These are phyloP conservation scores for Coemansia sp. DNA, from an alignment of 192 early-diverging fungal species.

Conservation along the genomic window DNA sequence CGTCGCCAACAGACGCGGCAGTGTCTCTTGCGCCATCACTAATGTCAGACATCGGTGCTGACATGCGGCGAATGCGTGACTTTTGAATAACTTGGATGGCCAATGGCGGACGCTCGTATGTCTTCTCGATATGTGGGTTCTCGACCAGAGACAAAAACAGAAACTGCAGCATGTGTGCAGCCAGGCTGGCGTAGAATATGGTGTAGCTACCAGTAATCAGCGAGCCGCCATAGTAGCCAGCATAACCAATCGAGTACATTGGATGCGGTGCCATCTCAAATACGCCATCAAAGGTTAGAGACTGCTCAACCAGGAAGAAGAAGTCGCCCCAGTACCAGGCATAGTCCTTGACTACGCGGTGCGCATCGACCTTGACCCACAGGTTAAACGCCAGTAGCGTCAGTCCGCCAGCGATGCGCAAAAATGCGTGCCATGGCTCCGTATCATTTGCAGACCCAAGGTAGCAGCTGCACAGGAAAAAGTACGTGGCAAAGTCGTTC, in stretches of 20 bases:
- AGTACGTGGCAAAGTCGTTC: constrained; percentile 90
- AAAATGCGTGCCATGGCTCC: constrained; percentile 57
- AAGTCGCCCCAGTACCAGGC: constrained; percentile 99
- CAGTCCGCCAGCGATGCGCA: constrained; percentile 75
- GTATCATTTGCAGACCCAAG: constrained; percentile 62
- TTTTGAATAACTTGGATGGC: constrained; percentile 49
- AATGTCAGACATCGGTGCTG: constrained; percentile 15
- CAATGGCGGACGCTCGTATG: constrained; percentile 56
- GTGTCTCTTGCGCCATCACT: constrained; percentile 10
- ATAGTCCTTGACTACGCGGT: constrained; percentile 94
- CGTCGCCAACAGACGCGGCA: not conserved
- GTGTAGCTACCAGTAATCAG: constrained; percentile 88
- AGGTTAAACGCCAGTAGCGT: constrained; percentile 86
- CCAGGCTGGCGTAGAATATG: constrained; percentile 85
- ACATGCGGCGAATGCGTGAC: constrained; percentile 39
- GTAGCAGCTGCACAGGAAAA: constrained; percentile 79
- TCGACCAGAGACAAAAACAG: constrained; percentile 88
- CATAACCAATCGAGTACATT: constrained; percentile 98
- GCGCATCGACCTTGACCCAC: constrained; percentile 95
- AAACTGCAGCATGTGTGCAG: constrained; percentile 85
- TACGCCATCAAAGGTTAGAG: constrained; percentile 88
- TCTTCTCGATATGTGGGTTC: constrained; percentile 81
- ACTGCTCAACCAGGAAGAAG: constrained; percentile 90
- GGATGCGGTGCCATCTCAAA: constrained; percentile 98
- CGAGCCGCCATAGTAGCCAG: constrained; percentile 92